These are phyloP conservation scores for Escallonia rubra DNA, from an alignment of 129 eudicot species.

Conservation along the genomic window DNA sequence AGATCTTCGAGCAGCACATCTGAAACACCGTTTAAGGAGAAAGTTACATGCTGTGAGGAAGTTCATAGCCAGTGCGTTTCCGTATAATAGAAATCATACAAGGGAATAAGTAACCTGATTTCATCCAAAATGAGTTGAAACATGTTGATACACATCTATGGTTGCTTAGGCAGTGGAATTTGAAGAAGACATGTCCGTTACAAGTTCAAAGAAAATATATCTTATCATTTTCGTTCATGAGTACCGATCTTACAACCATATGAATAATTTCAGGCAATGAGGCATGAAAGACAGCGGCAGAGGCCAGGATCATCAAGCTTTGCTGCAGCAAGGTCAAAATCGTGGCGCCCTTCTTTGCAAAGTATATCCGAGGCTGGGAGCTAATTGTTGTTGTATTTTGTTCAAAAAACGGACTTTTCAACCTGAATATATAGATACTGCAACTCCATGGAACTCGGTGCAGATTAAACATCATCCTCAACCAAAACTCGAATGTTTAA, in stretches of 20 bases:
- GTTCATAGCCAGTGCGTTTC: no score
- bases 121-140: no score
- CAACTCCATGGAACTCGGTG: slow-evolving; percentile 1
- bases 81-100: no score
- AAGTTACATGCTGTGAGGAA: no score
- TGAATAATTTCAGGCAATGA: slow-evolving; percentile 27
- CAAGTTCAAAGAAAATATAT: neutral
- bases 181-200: no score
- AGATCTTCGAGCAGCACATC: no score
- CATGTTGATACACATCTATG: no score
- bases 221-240: neutral
- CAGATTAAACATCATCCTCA: neutral
- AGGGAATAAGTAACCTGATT: no score
- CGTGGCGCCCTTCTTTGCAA: slow-evolving; percentile 87
- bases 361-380: slow-evolving; percentile 81
- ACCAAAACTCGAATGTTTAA: neutral
- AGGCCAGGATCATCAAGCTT: slow-evolving; percentile 45
- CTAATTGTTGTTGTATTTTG: slow-evolving; percentile 19
- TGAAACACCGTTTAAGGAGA: no score
- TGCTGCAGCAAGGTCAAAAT: slow-evolving; percentile 54
- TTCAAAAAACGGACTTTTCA: slow-evolving; percentile 2
- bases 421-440: slow-evolving; percentile 8
- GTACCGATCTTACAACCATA: slow-evolving; percentile 1
- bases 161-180: no score
- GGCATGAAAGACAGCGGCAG: slow-evolving; percentile 46